Conservation (phyloP, 106 monocot species). For the Acanthochlamys bracteata region DNA sequence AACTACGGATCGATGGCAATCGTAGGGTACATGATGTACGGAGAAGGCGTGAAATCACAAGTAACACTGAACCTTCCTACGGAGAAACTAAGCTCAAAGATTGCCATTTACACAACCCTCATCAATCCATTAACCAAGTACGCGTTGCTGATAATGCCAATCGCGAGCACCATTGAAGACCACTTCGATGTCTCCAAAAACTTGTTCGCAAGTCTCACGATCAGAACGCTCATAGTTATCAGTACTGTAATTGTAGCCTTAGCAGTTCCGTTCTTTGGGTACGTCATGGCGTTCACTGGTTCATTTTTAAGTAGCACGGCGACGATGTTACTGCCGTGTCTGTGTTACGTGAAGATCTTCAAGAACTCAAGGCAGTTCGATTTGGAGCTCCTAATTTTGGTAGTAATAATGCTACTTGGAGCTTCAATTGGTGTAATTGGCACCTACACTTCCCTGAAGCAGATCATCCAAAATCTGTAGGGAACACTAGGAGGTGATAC, state of each 20-base stretch:
- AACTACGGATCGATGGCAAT: slow-evolving; percentile 35
- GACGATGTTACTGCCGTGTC: slow-evolving; percentile 32
- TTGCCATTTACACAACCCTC: slow-evolving; percentile 27
- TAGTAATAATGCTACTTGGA: slow-evolving; percentile 8
- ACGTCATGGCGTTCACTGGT: slow-evolving; percentile 37
- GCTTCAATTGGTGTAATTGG: slow-evolving; percentile 10
- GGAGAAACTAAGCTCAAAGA: slow-evolving; percentile 3
- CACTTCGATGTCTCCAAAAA: slow-evolving; percentile 2
- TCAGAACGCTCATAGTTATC: slow-evolving; percentile 26
- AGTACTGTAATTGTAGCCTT: slow-evolving; percentile 31
- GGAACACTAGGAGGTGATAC: too few relatives aligned
- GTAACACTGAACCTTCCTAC: slow-evolving; percentile 30
- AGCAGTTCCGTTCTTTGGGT: slow-evolving; percentile 36
- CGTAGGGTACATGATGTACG: slow-evolving; percentile 34
- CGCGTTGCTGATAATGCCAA: slow-evolving; percentile 18
- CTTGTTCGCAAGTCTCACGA: slow-evolving; percentile 2
- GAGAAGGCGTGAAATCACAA: slow-evolving; percentile 21
- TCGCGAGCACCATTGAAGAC: slow-evolving; percentile 25
- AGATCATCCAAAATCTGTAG: slow-evolving; percentile 14
- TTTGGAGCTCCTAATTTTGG: slow-evolving; percentile 4
- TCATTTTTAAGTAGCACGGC: slow-evolving; percentile 32
- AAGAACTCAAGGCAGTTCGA: background rate
- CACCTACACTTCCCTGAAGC: slow-evolving; percentile 16
- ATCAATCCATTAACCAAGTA: slow-evolving; percentile 32
- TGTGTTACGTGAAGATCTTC: slow-evolving; percentile 31